Evolutionary conservation across 768 basidiomycete species (phyloP).

Genomic region (Melanogaster broomeanus): DNA sequence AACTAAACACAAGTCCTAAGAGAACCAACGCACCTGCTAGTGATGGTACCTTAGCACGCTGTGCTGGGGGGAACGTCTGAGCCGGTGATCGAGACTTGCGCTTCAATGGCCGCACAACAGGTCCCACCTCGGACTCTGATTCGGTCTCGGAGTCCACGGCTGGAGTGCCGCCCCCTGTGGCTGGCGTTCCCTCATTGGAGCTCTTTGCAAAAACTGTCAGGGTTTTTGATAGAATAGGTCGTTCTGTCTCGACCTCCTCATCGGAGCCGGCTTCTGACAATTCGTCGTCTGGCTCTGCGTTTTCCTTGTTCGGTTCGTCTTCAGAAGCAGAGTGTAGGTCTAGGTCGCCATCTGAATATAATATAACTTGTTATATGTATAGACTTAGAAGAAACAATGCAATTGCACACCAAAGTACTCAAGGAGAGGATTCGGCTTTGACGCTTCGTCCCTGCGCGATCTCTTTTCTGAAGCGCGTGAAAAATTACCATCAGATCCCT

Average conservation of each 20-base stretch:
- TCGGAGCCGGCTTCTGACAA: slow-evolving; percentile 17
- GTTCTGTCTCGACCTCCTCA: slow-evolving; percentile 25
- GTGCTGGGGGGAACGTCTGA: slow-evolving; percentile 9
- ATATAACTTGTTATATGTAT: background rate
- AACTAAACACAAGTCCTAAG: background rate
- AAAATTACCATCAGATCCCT: background rate
- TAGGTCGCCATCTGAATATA: slow-evolving; percentile 38
- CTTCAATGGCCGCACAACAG: slow-evolving; percentile 10
- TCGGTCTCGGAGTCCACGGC: slow-evolving; percentile 33
- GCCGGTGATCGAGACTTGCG: slow-evolving; percentile 26
- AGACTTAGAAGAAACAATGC: background rate
- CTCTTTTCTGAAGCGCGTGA: background rate
- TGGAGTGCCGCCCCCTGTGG: background rate
- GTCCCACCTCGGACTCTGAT: slow-evolving; percentile 30
- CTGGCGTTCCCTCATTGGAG: slow-evolving; percentile 5
- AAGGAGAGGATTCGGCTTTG: slow-evolving; percentile 43
- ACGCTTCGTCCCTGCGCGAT: background rate
- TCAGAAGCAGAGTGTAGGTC: slow-evolving; percentile 57
- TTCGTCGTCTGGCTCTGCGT: slow-evolving; percentile 19
- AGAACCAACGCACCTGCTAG: slow-evolving; percentile 16
- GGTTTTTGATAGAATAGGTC: slow-evolving; percentile 25
- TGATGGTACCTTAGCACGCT: slow-evolving; percentile 16
- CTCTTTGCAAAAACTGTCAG: slow-evolving; percentile 9
- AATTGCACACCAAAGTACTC: slow-evolving; percentile 48
- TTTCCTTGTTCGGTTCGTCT: slow-evolving; percentile 21